These are phyloP conservation scores for Arachis stenosperma DNA, from an alignment of 306 rosid species.

Conservation along the genomic window DNA sequence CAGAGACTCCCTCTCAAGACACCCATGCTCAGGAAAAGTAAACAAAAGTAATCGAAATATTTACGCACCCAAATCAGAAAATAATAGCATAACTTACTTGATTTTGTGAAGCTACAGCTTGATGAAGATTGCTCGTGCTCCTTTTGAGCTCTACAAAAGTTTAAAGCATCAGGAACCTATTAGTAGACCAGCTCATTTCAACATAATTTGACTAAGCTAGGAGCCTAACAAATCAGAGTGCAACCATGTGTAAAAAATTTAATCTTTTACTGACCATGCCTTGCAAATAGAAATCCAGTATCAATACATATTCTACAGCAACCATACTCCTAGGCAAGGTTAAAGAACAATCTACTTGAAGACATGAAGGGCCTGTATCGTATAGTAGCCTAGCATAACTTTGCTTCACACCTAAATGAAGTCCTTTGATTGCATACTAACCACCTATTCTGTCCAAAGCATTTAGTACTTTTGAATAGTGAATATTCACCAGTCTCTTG, in stretches of 20 bases:
- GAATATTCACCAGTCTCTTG: conserved; percentile 21
- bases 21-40: conserved; percentile 12
- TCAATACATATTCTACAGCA: not conserved
- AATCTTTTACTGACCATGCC: conserved; percentile 24
- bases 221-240: conserved; percentile 20
- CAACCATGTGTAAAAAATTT: conserved; percentile 11
- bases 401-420: conserved; percentile 26
- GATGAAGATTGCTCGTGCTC: conserved; percentile 59
- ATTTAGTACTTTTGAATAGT: conserved; percentile 21
- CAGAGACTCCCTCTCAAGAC: conserved; percentile 24
- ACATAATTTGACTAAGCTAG: conserved; percentile 24
- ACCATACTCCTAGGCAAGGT: conserved; percentile 6
- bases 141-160: conserved; percentile 68
- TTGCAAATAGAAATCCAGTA: conserved; percentile 24
- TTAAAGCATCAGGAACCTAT: conserved; percentile 34
- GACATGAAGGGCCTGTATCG: conserved; percentile 20
- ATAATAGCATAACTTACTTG: conserved; percentile 53
- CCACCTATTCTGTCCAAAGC: conserved; percentile 11
- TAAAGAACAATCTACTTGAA: conserved; percentile 11
- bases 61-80: conserved; percentile 32
- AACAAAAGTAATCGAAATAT: conserved; percentile 11
- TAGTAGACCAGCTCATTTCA: conserved; percentile 32
- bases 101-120: conserved; percentile 58
- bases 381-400: conserved; percentile 16
- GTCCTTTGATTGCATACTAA: conserved; percentile 8